Evolutionary conservation across 768 basidiomycete genomes (phyloP), one percentile per base, ranked within the genome.

Genomic region (Lactifluus piperatus): DNA sequence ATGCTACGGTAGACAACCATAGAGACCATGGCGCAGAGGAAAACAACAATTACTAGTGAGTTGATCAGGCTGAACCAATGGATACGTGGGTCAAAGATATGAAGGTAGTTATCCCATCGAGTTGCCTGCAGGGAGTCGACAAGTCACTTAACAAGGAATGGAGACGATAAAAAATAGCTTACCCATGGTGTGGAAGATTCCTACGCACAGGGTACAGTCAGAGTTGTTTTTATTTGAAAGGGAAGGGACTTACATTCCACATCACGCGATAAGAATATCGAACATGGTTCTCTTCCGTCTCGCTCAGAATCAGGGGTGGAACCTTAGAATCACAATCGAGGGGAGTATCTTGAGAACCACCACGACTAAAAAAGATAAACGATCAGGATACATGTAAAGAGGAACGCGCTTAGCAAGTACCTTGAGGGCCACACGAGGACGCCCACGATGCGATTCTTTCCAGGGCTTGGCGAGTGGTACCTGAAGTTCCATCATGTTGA

Each of bases 11-110:
- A 72, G 14, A 98, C 79, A 57, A 98, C 85, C 83, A 94, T 90
- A 45, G 84, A 86, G 24, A 97, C 94, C 93, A 98, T 92, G 47
- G 82, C 79, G 65, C 91, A 92, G 9, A 97, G 83, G 77, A 98
- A 92, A 27, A 90, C 75, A 27, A 89, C 92, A 59, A 98, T 92
- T 62, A 97, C 83, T 24, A 95, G 72, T 2, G 94, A 94, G 71
- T 97, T 97, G 68, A 95, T 79, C 51, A 98, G 78, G 66, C 88
- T 91, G 75, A 97, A 94, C 91, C 94, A 95, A 72, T 98, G 95
- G 58, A 98, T 97, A 51, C 85, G 83, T 46, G 91, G 92, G 67
- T 94, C 92, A 65, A 93, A 90, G 53, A 95, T 88, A 66, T 93
- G 91, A 20, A 97, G 81, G 69, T 98, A 98, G 66, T 87, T 88